Percentiles rank a stretch among this genome's conserved stretches.
Conservation (phyloP, 805 yeast genomes). For the Sungouiella thailandica region DNA sequence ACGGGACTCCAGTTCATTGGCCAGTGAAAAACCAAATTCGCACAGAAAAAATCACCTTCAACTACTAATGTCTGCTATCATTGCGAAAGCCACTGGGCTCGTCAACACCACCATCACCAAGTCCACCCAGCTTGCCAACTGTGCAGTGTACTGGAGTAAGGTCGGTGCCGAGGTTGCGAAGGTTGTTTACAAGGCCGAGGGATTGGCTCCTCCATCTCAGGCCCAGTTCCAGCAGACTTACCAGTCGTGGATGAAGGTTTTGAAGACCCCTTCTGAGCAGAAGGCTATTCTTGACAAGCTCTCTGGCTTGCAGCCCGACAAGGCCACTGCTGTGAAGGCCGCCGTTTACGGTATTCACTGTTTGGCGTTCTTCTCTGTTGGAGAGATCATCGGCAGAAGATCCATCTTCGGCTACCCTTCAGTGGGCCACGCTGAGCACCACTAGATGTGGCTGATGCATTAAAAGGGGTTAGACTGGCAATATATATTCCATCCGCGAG, state of each 20-base stretch:
- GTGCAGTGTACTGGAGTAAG: conserved; percentile 76
- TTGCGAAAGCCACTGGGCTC: conserved; percentile 36
- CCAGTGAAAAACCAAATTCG: too few relatives aligned
- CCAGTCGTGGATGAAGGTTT: conserved; percentile 36
- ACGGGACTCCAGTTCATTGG: too few relatives aligned
- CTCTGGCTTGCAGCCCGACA: conserved; percentile 32
- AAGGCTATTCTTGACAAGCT: conserved; percentile 45
- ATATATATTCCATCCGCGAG: too few relatives aligned
- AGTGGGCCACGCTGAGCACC: conserved; percentile 42
- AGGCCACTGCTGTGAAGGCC: conserved; percentile 57
- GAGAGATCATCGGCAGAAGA: conserved; percentile 97
- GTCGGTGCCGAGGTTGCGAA: conserved; percentile 62
- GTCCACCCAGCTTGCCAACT: conserved; percentile 40
- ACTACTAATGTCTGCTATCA: conserved; percentile 40
- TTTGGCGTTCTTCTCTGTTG: conserved; percentile 86
- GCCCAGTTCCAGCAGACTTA: conserved; percentile 76
- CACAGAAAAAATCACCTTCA: conserved; percentile 4
- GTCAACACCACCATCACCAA: conserved; percentile 32
- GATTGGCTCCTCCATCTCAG: conserved; percentile 82
- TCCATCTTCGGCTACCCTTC: conserved; percentile 83
- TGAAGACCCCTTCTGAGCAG: conserved; percentile 49
- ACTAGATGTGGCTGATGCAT: conserved; percentile 11
- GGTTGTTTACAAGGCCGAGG: conserved; percentile 86
- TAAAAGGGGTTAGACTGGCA: not conserved
- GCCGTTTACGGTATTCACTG: conserved; percentile 79